Conservation (phyloP, 139 green algal species). For the Coccomyxa sp. region DNA sequence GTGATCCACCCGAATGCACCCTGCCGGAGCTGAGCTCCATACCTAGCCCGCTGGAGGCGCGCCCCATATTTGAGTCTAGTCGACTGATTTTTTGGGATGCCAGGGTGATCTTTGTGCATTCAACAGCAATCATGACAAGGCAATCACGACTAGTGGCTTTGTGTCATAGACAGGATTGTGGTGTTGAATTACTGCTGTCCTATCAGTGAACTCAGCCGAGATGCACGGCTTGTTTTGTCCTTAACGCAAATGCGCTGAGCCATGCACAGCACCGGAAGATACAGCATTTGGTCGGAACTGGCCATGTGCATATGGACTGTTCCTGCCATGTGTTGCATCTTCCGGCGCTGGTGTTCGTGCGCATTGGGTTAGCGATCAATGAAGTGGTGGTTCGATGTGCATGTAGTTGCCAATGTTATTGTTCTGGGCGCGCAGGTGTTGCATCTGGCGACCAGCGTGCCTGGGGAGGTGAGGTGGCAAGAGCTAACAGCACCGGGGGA, state of each 20-base stretch:
- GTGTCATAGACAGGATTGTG: too few relatives aligned
- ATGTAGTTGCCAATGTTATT: neutral
- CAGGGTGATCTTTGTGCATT: neutral
- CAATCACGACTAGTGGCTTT: neutral
- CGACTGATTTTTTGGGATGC: neutral
- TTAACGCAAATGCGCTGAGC: too few relatives aligned
- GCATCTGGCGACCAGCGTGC: neutral
- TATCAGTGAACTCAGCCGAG: too few relatives aligned
- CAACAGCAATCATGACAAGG: neutral
- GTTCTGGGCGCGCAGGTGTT: too few relatives aligned
- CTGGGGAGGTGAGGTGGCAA: neutral
- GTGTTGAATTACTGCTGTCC: too few relatives aligned
- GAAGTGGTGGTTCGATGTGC: neutral
- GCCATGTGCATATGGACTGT: too few relatives aligned
- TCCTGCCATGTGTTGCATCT: too few relatives aligned
- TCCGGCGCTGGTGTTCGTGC: too few relatives aligned
- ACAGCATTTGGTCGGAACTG: too few relatives aligned
- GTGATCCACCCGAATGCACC: too few relatives aligned
- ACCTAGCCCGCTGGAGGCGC: neutral
- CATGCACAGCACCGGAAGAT: too few relatives aligned
- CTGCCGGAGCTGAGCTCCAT: neutral
- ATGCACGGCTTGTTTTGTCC: too few relatives aligned
- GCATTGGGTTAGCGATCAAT: neutral
- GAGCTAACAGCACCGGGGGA: constrained; percentile 15
- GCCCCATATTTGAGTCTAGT: neutral